A percentile compares a stretch with the other conserved stretches of the same genome.
phyloP scores from a whole-genome alignment of 352 stramenopile genomes.

The Phytophthora capsici region DNA sequence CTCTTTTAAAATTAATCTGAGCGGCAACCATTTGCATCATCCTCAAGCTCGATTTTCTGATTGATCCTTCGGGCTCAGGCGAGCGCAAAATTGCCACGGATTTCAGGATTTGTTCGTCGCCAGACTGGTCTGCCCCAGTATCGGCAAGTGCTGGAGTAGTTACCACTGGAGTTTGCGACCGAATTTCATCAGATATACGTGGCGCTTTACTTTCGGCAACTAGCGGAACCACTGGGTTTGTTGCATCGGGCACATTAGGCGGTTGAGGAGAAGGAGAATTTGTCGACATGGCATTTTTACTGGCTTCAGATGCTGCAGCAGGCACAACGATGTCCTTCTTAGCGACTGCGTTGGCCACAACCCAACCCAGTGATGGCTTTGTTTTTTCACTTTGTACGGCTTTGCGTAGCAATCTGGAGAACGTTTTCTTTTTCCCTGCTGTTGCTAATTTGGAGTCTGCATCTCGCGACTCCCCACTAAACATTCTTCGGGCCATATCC shows the following conservation, averaged over 20 bases:
- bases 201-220: neutral
- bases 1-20: slow-evolving; percentile 21
- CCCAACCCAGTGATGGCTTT: slow-evolving; percentile 32
- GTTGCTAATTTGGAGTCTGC: slow-evolving; percentile 12
- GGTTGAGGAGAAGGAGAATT: neutral
- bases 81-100: neutral
- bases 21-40: slow-evolving; percentile 33
- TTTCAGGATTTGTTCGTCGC: slow-evolving; percentile 8
- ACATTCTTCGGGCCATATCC: slow-evolving; percentile 52
- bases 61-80: neutral
- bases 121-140: neutral
- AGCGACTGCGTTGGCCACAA: slow-evolving; percentile 13
- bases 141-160: neutral
- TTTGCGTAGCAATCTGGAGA: slow-evolving; percentile 55
- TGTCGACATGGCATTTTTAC: neutral
- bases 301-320: slow-evolving; percentile 1
- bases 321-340: slow-evolving; percentile 15
- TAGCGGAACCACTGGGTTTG: too few species aligned
- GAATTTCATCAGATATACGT: neutral
- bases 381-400: slow-evolving; percentile 47
- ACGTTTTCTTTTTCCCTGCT: slow-evolving; percentile 47
- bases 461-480: slow-evolving; percentile 34
- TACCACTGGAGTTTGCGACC: neutral
- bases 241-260: too few species aligned
- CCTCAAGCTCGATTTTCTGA: slow-evolving; percentile 25